Evolutionary conservation across 495 filamentous ascomycete species (phyloP).

Genomic region (Cercophora newfieldiana): DNA sequence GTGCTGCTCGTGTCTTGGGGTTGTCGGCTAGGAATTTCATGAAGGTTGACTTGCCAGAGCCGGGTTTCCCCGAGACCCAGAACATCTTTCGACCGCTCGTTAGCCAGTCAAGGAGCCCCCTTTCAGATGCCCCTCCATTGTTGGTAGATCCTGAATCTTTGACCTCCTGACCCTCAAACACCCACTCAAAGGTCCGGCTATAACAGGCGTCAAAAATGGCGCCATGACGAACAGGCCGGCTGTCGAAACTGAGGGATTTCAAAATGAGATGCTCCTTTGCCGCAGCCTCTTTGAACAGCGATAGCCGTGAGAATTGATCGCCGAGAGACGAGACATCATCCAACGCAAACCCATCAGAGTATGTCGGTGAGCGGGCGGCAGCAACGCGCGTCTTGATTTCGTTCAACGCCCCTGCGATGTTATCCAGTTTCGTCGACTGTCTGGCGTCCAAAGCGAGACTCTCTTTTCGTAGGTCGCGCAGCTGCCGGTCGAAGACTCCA

Average conservation of each 20-base stretch:
- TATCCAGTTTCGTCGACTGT: not conserved
- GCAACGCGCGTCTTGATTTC: not conserved
- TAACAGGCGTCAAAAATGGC: not conserved
- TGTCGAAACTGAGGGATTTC: conserved; percentile 3
- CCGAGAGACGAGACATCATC: not conserved
- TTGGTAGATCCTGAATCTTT: not conserved
- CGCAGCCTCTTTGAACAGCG: not conserved
- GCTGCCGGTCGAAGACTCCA: not conserved
- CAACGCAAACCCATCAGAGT: not conserved
- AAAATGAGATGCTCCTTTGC: not conserved
- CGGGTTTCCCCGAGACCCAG: conserved; percentile 42
- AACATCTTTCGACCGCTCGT: conserved; percentile 6
- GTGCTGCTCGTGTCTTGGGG: not conserved
- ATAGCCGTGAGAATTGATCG: not conserved
- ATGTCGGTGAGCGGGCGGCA: not conserved
- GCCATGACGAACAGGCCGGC: not conserved
- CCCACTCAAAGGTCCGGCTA: conserved; percentile 6
- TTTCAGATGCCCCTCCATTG: not conserved
- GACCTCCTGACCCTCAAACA: not conserved
- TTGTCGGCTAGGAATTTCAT: conserved; percentile 38
- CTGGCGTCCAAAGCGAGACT: not conserved
- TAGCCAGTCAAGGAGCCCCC: not conserved
- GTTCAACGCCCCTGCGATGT: not conserved
- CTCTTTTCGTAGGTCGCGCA: not conserved
- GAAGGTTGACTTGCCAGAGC: conserved; percentile 43